Evolutionary conservation across 257 asterid genomes (phyloP).

Genomic region (Solanum pinnatisectum): DNA sequence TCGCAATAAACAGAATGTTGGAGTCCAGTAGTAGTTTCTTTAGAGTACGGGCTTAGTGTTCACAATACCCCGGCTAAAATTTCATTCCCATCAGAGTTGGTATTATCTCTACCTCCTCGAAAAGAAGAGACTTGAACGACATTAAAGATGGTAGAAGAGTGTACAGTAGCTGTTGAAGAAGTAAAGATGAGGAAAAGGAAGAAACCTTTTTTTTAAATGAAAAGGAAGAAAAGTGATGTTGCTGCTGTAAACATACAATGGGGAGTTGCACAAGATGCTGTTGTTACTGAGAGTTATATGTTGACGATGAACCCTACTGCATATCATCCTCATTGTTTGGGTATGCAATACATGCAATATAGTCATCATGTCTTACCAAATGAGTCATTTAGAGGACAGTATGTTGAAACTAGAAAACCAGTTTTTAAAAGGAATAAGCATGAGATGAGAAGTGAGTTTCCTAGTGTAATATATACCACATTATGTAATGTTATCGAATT

Average conservation of each 20-base stretch:
- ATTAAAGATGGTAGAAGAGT: conserved; percentile 33
- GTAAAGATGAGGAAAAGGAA: conserved; percentile 70
- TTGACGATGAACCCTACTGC: no score
- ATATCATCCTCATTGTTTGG: no score
- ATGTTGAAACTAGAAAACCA: not conserved
- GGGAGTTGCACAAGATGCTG: conserved; percentile 4
- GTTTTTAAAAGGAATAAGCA: not conserved
- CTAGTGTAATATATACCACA: not conserved
- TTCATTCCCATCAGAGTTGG: conserved; percentile 69
- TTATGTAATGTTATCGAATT: not conserved
- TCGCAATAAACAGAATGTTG: no score
- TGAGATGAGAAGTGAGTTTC: not conserved
- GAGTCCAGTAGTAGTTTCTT: no score
- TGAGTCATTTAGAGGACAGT: conserved; percentile 2
- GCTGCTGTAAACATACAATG: conserved; percentile 53
- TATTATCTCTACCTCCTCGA: conserved; percentile 29
- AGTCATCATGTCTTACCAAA: no score
- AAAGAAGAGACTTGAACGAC: conserved; percentile 38
- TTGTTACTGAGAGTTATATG: no score
- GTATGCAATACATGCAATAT: no score
- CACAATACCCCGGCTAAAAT: not conserved
- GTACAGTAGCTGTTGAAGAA: conserved; percentile 70
- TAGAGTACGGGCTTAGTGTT: no score
- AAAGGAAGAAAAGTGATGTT: conserved; percentile 50
- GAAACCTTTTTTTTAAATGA: no score